Conservation (phyloP, 345 rosid genomes). For the Hirschfeldia incana region DNA sequence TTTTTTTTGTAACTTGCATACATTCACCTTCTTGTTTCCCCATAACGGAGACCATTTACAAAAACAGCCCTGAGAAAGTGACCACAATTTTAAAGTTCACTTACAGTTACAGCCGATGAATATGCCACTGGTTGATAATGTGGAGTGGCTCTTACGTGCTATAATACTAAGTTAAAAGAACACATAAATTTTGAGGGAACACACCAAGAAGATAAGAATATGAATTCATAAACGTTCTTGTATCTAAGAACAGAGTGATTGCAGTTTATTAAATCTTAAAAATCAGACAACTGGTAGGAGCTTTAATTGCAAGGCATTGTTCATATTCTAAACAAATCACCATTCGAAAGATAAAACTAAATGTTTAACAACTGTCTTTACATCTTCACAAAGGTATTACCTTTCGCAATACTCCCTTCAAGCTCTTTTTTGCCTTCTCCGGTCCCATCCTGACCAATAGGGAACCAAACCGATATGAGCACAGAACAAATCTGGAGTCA, state of each 20-base stretch:
- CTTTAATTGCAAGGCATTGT: conserved; percentile 4
- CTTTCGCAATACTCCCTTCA: conserved; percentile 76
- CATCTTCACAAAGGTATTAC: conserved; percentile 64
- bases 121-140: no score
- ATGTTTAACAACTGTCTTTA: conserved; percentile 30
- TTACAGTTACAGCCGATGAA: no score
- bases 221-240: background rate
- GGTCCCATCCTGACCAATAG: conserved; percentile 52
- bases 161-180: background rate
- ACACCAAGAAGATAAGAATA: background rate
- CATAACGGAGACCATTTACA: no score
- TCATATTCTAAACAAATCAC: background rate
- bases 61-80: no score
- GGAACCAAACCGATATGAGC: background rate
- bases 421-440: conserved; percentile 91
- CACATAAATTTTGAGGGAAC: background rate
- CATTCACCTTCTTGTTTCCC: no score
- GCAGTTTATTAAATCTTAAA: background rate
- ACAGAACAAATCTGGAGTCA: background rate
- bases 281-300: background rate
- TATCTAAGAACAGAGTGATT: background rate
- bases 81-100: no score
- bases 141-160: background rate
- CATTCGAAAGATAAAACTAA: background rate
- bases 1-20: no score